A percentile compares a stretch with the other conserved stretches of the same genome.
phyloP scores from a whole-genome alignment of 371 early-diverging fungal genomes.

The Mucor mucedo region DNA sequence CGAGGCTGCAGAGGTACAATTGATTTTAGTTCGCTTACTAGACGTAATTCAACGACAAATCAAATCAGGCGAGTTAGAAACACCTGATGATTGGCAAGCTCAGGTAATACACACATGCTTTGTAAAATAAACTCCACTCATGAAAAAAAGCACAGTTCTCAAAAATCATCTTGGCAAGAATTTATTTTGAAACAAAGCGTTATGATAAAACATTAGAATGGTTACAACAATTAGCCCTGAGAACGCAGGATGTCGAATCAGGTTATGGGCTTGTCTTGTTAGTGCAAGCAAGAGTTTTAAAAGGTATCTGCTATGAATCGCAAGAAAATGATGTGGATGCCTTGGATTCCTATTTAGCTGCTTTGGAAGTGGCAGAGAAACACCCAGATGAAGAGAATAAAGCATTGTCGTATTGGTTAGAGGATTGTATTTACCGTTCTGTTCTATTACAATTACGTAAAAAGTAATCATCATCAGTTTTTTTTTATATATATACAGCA shows the following conservation, averaged over 20 bases:
- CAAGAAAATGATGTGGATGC: slow-evolving; percentile 55
- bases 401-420: slow-evolving; percentile 67
- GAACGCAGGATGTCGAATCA: slow-evolving; percentile 38
- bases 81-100: slow-evolving; percentile 41
- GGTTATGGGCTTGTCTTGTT: slow-evolving; percentile 66
- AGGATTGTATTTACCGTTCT: slow-evolving; percentile 70
- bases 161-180: slow-evolving; percentile 47
- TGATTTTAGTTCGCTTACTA: slow-evolving; percentile 22
- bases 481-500: background rate
- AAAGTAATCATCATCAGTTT: slow-evolving; percentile 39
- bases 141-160: slow-evolving; percentile 26
- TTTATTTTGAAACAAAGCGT: slow-evolving; percentile 40
- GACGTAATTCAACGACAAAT: slow-evolving; percentile 30
- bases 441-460: slow-evolving; percentile 59
- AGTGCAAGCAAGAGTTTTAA: slow-evolving; percentile 56
- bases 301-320: slow-evolving; percentile 63
- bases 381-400: slow-evolving; percentile 54
- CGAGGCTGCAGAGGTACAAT: slow-evolving; percentile 19
- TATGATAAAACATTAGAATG: slow-evolving; percentile 43
- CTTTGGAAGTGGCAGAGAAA: slow-evolving; percentile 45
- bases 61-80: slow-evolving; percentile 25
- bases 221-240: slow-evolving; percentile 36
- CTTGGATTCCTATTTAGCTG: slow-evolving; percentile 58
- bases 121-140: too few relatives aligned
- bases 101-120: slow-evolving; percentile 23